Base-by-base conservation (phyloP, 495 filamentous ascomycete genomes). In the Chaetomidium leptoderma region DNA sequence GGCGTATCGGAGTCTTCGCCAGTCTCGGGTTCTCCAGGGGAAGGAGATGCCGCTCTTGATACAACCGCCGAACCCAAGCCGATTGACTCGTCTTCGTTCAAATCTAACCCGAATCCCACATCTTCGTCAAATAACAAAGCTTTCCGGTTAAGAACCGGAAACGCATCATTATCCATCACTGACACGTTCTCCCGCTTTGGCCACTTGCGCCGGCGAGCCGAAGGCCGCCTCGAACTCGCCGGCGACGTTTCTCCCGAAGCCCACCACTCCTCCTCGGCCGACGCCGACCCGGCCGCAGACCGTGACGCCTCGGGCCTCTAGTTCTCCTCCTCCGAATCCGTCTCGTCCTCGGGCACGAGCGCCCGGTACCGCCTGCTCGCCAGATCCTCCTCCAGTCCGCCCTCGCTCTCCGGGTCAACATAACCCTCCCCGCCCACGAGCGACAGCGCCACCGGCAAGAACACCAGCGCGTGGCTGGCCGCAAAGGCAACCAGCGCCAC, bases 371-470 rank as follows among this genome's bases (percentile, higher is more conserved):
- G 50, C 19, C 80, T 64, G 37, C 60, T 74, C 0, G 75, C 74
- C 53, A 97, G 74, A 66, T 98, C 92, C 61, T 93, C 89, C 67
- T 92, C 90, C 23, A 97, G 70, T 0, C 92, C 88, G 2, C 90
- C 91, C 27, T 89, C 88, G 29, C 83, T 84, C 62, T 93, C 91
- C 0, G 89, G 83, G 66, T 95, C 90, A 29, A 88, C 74, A 67
- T 93, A 98, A 14, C 92, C 92, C 58, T 87, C 85, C 5, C 93
- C 93, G 11, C 93, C 93, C 57, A 90, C 76, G 39, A 95, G 78
- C 65, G 89, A 92, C 58, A 99, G 78, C 27, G 87, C 89, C 7
- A 97, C 95, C 0, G 93, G 93, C 59, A 99, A 74, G 72, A 96
- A 95, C 3, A 99, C 81, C 16, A 99, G 78, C 11, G 92, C 89